Evolutionary conservation across 192 early-diverging fungal species (phyloP), one percentile per base, ranked within the genome.

Genomic region (Backusella sp.): DNA sequence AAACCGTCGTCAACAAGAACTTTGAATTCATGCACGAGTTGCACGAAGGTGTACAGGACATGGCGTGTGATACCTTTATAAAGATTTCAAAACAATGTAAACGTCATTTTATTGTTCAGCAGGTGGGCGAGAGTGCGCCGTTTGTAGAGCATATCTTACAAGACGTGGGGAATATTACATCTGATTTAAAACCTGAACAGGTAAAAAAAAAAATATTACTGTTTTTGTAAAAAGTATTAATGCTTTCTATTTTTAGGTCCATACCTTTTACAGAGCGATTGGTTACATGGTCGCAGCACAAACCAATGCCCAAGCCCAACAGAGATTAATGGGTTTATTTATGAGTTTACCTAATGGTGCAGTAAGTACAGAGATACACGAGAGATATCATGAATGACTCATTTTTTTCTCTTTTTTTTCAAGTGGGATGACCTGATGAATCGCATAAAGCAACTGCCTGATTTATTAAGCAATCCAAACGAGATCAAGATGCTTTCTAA

Each of bases 1-100:
- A 99, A 91, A 99, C 98, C 3, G 98, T 99, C 8, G 96, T 99
- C 76, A 99, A 99, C 91, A 99, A 99, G 83, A 86, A 98, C 30
- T 99, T 99, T 81, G 98, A 99, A 85, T 99, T 99, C 80, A 99
- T 99, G 98, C 98, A 99, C 82, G 98, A 99, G 84, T 88, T 91
- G 6, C 98, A 99, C 76, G 96, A 97, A 87, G 98, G 98, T 82
- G 98, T 99, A 42, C 97, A 98, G 81, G 98, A 99, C 83, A 99
- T 99, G 98, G 98, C 98, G 28, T 99, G 98, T 85, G 98, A 99
- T 85, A 99, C 98, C 2, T 99, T 99, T 86, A 97, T 99, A 77
- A 99, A 98, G 77, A 99, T 99, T 81, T 90, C 97, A n/a, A 94
- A 96, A 86, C 98, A 99, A 80, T 99, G 97, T 86, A 94, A 91